These are phyloP conservation scores for Discostella stelligeroides DNA, from an alignment of 108 stramenopile species.

Conservation along the genomic window DNA sequence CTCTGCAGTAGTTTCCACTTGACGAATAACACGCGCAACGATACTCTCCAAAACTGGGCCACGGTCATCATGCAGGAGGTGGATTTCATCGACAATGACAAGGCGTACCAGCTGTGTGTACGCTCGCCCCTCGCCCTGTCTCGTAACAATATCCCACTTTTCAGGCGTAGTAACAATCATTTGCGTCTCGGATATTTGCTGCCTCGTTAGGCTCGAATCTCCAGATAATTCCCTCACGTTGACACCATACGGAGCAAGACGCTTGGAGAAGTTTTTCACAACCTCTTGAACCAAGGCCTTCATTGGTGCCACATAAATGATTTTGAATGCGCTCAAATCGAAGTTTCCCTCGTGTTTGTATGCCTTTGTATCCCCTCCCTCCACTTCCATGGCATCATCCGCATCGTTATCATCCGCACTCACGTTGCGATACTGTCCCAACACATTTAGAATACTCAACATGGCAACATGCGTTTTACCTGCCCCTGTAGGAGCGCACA, in stretches of 20 bases:
- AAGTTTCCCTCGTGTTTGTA: constrained; percentile 62
- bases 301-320: constrained; percentile 99
- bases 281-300: constrained; percentile 99
- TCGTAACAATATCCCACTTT: constrained; percentile 99
- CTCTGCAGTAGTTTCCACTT: constrained; percentile 94
- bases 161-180: constrained; percentile 99
- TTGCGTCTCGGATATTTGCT: constrained; percentile 97
- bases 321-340: constrained; percentile 93
- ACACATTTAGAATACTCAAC: constrained; percentile 94
- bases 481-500: constrained; percentile 99
- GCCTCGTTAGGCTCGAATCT: constrained; percentile 94
- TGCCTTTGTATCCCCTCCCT: constrained; percentile 48
- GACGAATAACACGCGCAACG: constrained; percentile 94
- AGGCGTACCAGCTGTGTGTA: constrained; percentile 97
- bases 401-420: constrained; percentile 23
- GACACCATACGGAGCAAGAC: constrained; percentile 87
- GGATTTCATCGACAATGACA: constrained; percentile 99
- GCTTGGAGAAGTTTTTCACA: constrained; percentile 94
- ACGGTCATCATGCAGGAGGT: constrained; percentile 98
- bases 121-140: constrained; percentile 98
- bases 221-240: constrained; percentile 97
- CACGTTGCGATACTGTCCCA: constrained; percentile 90
- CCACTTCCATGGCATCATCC: constrained; percentile 16
- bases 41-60: constrained; percentile 98
- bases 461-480: constrained; percentile 97